Percentiles rank a stretch among this genome's conserved stretches.
phyloP scores from a whole-genome alignment of 163 green algal species.

The Prototheca stagnorum region DNA sequence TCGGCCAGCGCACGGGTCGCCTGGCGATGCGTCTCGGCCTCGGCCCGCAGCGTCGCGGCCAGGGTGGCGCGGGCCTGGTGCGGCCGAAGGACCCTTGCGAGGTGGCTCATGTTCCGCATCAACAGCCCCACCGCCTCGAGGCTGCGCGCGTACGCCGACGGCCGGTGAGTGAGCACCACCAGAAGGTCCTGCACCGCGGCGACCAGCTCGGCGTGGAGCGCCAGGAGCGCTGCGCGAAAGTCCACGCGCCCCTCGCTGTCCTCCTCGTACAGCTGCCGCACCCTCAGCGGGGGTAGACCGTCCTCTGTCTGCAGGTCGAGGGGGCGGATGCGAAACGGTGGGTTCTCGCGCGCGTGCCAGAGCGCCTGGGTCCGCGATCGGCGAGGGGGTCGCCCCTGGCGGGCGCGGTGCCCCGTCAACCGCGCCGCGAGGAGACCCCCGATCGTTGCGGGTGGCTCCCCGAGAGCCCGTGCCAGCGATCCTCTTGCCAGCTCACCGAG shows the following conservation, averaged over 20 bases:
- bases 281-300: slow-evolving; percentile 20
- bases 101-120: slow-evolving; percentile 32
- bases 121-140: slow-evolving; percentile 21
- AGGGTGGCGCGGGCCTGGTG: slow-evolving; percentile 17
- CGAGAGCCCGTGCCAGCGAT: neutral
- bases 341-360: too few species aligned
- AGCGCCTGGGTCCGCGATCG: too few species aligned
- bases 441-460: neutral
- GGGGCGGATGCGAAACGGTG: neutral
- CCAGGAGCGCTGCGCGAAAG: slow-evolving; percentile 17
- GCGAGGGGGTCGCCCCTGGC: neutral
- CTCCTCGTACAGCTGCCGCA: neutral
- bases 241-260: neutral
- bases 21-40: neutral
- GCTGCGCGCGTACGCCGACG: slow-evolving; percentile 12
- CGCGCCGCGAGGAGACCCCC: too few species aligned
- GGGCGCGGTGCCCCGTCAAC: neutral
- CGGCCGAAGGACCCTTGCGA: slow-evolving; percentile 26
- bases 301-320: slow-evolving; percentile 19
- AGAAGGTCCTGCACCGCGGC: slow-evolving; percentile 27
- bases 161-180: slow-evolving; percentile 15
- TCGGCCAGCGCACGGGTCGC: too few species aligned
- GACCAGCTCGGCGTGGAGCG: slow-evolving; percentile 30
- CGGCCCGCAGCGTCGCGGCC: neutral
- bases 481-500: slow-evolving; percentile 12